Evolutionary conservation across 768 basidiomycete genomes (phyloP), one percentile per base, ranked within the genome.

Genomic region (Floccularia luteovirens): DNA sequence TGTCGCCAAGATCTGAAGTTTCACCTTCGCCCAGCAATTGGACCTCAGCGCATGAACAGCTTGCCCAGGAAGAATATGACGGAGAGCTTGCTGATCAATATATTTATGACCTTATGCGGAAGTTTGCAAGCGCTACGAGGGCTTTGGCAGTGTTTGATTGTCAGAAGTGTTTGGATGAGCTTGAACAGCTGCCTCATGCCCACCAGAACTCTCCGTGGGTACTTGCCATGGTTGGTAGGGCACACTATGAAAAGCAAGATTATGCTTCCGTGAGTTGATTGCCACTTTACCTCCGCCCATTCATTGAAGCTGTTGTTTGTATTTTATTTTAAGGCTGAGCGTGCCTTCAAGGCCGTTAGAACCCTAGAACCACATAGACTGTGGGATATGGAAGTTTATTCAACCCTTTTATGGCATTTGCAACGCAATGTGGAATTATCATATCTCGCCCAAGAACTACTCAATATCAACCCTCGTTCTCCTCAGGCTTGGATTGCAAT

Each of bases 401-500:
- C 93, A 33, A 96, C 96, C 20, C 74, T 94, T 24, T 67, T 98
- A 32, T 99, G 94, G 94, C 94, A 98, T 61, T 66, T 96, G 36
- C 84, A 88, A 55, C 75, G 79, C 48, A 78, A 77, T 47, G 79
- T 91, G 38, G 77, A 85, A 48, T 72, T 99, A 43, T 92, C 94
- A 3, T 90, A 84, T 65, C 72, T 99, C 24, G 88, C 94, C 1
- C 94, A 98, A 60, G 90, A 93, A 48, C 69, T 98, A 31, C 76
- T 96, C 50, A 78, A 80, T 39, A 82, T 92, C 56, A 72, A 84
- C 48, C 77, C 91, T n/a, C 77, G 75, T 42, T 79, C 86, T 19
- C 66, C 93, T 8, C 78, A 93, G 54, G 79, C 92, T 12, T 99
- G 96, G 96, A 96, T 98, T 49, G 88, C 92, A 1, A 80, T 91